A percentile compares a stretch with the other conserved stretches of the same genome.
Evolutionary conservation across 305 asterid species (phyloP).

Genomic region (Solanum hybrid): DNA sequence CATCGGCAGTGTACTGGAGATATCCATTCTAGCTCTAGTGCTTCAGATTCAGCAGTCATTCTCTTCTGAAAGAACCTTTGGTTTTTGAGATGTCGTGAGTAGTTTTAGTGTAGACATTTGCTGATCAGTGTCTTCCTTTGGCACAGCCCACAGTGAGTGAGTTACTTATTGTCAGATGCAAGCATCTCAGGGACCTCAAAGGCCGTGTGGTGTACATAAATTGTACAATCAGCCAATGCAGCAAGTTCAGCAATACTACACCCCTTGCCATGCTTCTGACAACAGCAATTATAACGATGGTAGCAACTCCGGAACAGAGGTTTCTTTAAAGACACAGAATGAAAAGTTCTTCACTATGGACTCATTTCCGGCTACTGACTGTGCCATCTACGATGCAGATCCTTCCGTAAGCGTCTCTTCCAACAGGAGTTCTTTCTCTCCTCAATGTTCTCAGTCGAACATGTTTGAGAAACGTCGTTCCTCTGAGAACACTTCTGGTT

Average conservation of each 20-base stretch:
- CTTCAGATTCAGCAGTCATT: background rate
- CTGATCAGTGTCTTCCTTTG: background rate
- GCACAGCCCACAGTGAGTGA: background rate
- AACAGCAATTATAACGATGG: slow-evolving; percentile 26
- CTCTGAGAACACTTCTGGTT: slow-evolving; percentile 38
- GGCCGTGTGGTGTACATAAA: slow-evolving; percentile 20
- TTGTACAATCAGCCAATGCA: slow-evolving; percentile 36
- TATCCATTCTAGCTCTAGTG: background rate
- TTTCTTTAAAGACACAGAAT: slow-evolving; percentile 29
- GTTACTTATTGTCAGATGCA: slow-evolving; percentile 31
- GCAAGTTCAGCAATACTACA: slow-evolving; percentile 31
- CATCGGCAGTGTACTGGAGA: background rate
- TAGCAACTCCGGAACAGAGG: slow-evolving; percentile 35
- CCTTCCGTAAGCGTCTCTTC: slow-evolving; percentile 60
- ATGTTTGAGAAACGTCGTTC: slow-evolving; percentile 28
- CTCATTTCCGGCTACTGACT: slow-evolving; percentile 49
- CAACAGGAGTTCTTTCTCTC: slow-evolving; percentile 57
- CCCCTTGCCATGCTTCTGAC: slow-evolving; percentile 45
- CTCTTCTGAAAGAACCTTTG: background rate
- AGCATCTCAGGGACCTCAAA: slow-evolving; percentile 47
- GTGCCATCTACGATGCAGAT: slow-evolving; percentile 38
- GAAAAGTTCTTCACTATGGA: slow-evolving; percentile 75
- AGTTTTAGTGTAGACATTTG: background rate
- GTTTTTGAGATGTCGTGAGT: background rate
- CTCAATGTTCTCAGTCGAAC: slow-evolving; percentile 63